Conservation (phyloP, 129 eudicot species). For the Centaurea solstitialis region DNA sequence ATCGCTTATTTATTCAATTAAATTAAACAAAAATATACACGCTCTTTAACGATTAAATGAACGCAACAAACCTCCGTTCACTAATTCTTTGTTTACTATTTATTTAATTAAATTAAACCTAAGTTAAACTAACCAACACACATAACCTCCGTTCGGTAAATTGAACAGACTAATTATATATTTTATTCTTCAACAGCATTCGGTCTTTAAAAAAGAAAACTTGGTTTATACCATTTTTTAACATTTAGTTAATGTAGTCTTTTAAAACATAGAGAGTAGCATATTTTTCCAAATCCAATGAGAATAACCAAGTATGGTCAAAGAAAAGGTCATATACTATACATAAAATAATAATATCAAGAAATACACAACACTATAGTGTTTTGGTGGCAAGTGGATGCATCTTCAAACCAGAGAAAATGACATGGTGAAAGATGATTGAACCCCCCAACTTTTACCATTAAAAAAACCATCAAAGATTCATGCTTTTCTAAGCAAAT, state of each 20-base stretch:
- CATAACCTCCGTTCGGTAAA: no score
- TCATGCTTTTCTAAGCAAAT: neutral
- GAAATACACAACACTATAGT: neutral
- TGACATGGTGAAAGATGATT: slow-evolving; percentile 22
- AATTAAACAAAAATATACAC: no score
- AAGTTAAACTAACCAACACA: no score
- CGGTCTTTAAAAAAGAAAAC: no score
- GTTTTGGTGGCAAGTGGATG: slow-evolving; percentile 22
- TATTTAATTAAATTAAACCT: no score
- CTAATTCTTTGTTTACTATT: no score
- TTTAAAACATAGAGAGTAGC: neutral
- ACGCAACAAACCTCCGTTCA: no score
- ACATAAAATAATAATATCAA: neutral
- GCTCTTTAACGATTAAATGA: no score
- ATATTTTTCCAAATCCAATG: neutral
- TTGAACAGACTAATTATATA: no score
- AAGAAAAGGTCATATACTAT: neutral
- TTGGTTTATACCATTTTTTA: no score
- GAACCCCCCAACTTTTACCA: slow-evolving; percentile 8
- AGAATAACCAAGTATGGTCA: neutral
- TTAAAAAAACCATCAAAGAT: neutral
- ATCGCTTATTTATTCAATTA: no score
- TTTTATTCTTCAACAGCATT: no score
- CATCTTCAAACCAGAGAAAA: slow-evolving; percentile 14
- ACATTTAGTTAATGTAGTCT: neutral